A percentile compares a stretch with the other conserved stretches of the same genome.
These are phyloP conservation scores for Ricinus communis DNA, from an alignment of 345 rosid species.

Conservation along the genomic window DNA sequence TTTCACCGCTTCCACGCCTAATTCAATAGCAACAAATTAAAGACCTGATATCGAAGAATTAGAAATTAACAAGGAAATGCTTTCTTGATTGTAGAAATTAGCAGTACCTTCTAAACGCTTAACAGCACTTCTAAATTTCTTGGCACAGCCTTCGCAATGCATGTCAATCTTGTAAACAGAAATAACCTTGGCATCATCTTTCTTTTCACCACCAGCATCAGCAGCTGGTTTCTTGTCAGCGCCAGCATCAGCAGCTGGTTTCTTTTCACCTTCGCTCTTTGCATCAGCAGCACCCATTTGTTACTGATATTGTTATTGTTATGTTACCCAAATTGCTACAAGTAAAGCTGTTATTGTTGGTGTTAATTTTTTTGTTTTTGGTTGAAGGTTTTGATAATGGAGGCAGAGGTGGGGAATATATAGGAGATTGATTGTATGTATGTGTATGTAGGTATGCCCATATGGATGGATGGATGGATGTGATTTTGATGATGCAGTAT, in stretches of 20 bases:
- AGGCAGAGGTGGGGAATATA: too few relatives aligned
- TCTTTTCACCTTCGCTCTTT: constrained; percentile 52
- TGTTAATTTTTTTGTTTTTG: too few relatives aligned
- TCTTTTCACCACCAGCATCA: constrained; percentile 25
- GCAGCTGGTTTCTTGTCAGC: constrained; percentile 8
- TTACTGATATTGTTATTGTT: too few relatives aligned
- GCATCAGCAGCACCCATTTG: constrained; percentile 14
- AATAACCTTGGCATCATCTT: constrained; percentile 34
- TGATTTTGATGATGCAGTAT: too few relatives aligned
- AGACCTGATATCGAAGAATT: not conserved
- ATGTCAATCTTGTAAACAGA: constrained; percentile 68
- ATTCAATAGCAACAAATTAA: not conserved
- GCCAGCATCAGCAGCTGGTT: constrained; percentile 29
- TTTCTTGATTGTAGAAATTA: not conserved
- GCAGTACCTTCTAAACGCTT: constrained; percentile 28
- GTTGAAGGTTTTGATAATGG: too few relatives aligned
- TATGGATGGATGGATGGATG: too few relatives aligned
- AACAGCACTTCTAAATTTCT: constrained; percentile 34
- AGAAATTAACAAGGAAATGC: not conserved
- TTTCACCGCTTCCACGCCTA: constrained; percentile 42
- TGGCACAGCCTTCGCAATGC: constrained; percentile 95
- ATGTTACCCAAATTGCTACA: too few relatives aligned
- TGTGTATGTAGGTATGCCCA: too few relatives aligned
- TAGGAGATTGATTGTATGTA: too few relatives aligned
- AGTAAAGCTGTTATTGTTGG: too few relatives aligned